phyloP scores from a whole-genome alignment of 345 rosid species.

The Jatropha curcas region DNA sequence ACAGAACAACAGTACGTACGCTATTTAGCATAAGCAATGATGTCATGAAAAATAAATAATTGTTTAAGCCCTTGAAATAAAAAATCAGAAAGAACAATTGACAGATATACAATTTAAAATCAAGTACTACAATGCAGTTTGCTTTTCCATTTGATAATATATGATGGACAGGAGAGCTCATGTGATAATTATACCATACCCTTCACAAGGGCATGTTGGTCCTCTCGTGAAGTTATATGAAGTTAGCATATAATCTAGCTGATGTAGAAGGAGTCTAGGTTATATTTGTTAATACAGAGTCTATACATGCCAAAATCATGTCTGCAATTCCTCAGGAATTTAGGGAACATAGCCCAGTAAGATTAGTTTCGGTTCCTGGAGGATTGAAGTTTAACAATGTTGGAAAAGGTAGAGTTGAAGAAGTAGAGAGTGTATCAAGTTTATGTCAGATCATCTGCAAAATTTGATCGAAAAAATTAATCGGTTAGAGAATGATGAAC shows the following conservation, averaged over 20 bases:
- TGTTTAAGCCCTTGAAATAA: not conserved
- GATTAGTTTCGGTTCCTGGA: not conserved
- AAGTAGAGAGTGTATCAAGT: not conserved
- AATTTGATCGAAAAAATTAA: constrained; percentile 3
- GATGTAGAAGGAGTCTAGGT: constrained; percentile 36
- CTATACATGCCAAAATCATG: constrained; percentile 12
- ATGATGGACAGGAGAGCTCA: constrained; percentile 24
- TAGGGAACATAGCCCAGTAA: not conserved
- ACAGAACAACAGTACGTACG: not conserved
- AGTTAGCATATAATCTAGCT: constrained; percentile 34
- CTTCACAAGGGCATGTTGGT: constrained; percentile 27
- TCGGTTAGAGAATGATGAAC: not conserved
- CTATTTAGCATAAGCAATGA: not conserved
- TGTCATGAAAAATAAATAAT: not conserved
- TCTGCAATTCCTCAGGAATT: not conserved
- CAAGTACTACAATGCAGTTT: not conserved
- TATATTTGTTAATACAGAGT: constrained; percentile 36
- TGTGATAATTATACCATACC: constrained; percentile 28
- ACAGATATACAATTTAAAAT: no score
- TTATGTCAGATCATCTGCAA: not conserved
- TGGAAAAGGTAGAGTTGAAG: not conserved
- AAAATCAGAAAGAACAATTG: not conserved
- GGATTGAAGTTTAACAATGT: not conserved
- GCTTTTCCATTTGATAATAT: not conserved
- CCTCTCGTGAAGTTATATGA: constrained; percentile 40